Conservation (phyloP, 1,284 basidiomycete genomes). For the Leccinum cinnamomeum region DNA sequence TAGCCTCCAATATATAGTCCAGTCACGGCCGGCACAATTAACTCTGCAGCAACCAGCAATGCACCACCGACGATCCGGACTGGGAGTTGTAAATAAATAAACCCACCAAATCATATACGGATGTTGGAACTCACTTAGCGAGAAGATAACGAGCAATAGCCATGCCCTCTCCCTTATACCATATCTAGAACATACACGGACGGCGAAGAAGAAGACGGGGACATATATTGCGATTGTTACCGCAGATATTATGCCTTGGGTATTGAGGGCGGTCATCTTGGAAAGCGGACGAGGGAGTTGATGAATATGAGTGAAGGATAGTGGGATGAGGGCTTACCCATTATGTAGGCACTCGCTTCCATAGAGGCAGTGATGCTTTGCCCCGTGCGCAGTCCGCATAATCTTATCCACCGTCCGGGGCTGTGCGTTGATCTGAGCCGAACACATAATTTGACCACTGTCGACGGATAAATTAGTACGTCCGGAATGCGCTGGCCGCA, state of each 20-base stretch:
- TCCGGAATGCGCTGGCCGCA: not conserved
- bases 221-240: constrained; percentile 56
- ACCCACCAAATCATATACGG: constrained; percentile 6
- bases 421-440: constrained; percentile 6
- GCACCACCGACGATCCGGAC: constrained; percentile 59
- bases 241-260: constrained; percentile 54
- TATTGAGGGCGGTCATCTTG: constrained; percentile 38
- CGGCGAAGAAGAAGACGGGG: constrained; percentile 47
- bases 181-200: constrained; percentile 49
- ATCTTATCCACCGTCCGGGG: constrained; percentile 5
- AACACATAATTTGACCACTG: not conserved
- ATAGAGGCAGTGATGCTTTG: constrained; percentile 21
- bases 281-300: not conserved
- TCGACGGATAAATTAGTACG: not conserved
- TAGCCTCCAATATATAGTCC: constrained; percentile 51
- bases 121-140: constrained; percentile 39
- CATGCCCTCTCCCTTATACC: constrained; percentile 59
- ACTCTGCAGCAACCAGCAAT: constrained; percentile 53
- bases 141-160: constrained; percentile 58
- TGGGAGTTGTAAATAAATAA: constrained; percentile 29
- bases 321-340: constrained; percentile 2
- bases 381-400: not conserved
- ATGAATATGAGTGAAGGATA: constrained; percentile 3
- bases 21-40: constrained; percentile 36
- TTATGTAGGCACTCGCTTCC: constrained; percentile 23